Base-by-base conservation (phyloP, 1,139 yeast genomes). In the Zygoascus meyerae region DNA sequence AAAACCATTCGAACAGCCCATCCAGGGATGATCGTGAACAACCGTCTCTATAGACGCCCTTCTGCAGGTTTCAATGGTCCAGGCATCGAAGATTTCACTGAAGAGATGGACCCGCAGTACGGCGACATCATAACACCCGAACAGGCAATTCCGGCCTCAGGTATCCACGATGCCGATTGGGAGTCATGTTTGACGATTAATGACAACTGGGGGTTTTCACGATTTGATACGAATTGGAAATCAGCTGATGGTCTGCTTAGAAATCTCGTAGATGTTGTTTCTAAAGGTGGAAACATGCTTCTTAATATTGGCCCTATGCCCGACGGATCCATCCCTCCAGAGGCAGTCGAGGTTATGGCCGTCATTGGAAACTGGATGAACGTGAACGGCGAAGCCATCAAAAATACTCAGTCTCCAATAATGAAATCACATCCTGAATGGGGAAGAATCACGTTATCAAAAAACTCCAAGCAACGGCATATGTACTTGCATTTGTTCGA, bases 101-200 rank as follows among this genome's bases (percentile, higher is more conserved):
- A 42, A 5, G 15, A 50, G 7, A 29, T 51, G 36, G 50, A 49
- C 37, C 47, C 45, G 4, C 38, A 46, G 28, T 51, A 49, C 34
- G 54, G 52, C 12, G 54, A 49, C 37, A 40, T 51, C 46, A 45
- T 51, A 21, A 51, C 54, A 12, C 54, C 54, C 9, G 54, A 51
- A 35, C 48, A 47, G 32, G 32, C 18, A 17, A 48, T 51, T 5
- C 54, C 54, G 2, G 41, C 44, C 2, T 30, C 43, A 1, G 52
- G 52, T 3, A 38, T 49, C 21, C 42, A 40, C 16, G 43, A 33
- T 1, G 45, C 48, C n/a, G 42, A 38, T 29, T 50, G 53, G 54
- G 54, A 49, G 34, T 45, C 54, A 1, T 51, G 54, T 33, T 36
- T 50, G 44, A 49, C 53, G 14, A 35, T 49, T 32, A 50, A 51